phyloP scores from a whole-genome alignment of 1,284 basidiomycete species.

The Leccinum subrobustum region DNA sequence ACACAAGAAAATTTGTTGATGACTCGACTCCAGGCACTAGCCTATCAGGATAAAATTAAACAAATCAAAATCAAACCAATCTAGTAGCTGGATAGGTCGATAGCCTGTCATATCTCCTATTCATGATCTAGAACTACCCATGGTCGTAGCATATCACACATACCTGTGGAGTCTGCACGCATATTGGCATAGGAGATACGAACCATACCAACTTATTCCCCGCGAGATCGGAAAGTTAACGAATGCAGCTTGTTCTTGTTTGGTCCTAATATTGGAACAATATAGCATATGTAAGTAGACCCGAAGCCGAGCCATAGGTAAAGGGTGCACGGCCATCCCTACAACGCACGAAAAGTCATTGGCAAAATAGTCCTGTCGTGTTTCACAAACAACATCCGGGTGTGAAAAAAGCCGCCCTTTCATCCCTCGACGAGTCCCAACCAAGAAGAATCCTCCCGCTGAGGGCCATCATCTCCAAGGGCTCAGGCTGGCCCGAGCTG shows the following conservation, averaged over 20 bases:
- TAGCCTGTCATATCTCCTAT: neutral
- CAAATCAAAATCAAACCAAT: neutral
- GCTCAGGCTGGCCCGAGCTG: neutral
- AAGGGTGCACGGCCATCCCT: too few relatives aligned
- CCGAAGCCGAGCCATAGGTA: too few relatives aligned
- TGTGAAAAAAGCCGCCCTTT: neutral
- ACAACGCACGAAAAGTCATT: too few relatives aligned
- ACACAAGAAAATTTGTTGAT: constrained; percentile 5
- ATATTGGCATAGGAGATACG: too few relatives aligned
- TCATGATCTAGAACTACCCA: too few relatives aligned
- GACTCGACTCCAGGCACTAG: neutral
- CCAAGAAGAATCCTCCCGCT: neutral
- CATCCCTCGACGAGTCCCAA: neutral
- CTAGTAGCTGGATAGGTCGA: neutral
- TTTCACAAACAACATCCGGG: neutral
- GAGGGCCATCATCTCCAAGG: neutral
- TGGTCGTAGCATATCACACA: too few relatives aligned
- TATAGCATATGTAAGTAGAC: too few relatives aligned
- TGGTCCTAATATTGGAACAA: too few relatives aligned
- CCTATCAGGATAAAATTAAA: neutral
- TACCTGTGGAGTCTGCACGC: too few relatives aligned
- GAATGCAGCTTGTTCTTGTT: too few relatives aligned
- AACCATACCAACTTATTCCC: too few relatives aligned
- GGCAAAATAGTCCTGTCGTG: neutral
- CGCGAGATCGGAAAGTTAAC: too few relatives aligned